A percentile compares a stretch with the other conserved stretches of the same genome.
These are phyloP conservation scores for Hanseniaspora vineae DNA, from an alignment of 805 yeast genomes.

Conservation along the genomic window DNA sequence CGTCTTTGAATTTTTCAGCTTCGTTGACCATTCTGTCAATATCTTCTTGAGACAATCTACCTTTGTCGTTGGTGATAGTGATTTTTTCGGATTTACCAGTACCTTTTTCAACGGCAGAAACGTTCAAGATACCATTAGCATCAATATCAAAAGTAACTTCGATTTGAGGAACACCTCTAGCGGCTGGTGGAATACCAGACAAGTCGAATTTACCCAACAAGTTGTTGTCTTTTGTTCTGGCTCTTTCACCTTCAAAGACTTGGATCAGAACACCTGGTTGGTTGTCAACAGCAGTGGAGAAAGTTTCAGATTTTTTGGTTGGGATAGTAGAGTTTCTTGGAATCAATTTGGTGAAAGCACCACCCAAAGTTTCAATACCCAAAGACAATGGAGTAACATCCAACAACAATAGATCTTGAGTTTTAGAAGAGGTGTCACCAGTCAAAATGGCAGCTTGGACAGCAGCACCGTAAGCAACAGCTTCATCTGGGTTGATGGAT, in stretches of 20 bases:
- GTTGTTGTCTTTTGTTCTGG: constrained; percentile 93
- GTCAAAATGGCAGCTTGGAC: constrained; percentile 96
- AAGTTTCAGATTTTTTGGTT: constrained; percentile 94
- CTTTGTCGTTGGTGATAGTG: constrained; percentile 97
- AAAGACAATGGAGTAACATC: constrained; percentile 98
- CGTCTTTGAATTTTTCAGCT: constrained; percentile 96
- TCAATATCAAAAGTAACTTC: constrained; percentile 96
- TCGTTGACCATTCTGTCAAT: constrained; percentile 96
- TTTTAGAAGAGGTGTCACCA: constrained; percentile 95
- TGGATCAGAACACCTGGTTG: constrained; percentile 99
- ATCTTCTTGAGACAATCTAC: constrained; percentile 96
- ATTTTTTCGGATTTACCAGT: constrained; percentile 96
- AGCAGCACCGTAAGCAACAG: constrained; percentile 99
- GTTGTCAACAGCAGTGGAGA: constrained; percentile 97
- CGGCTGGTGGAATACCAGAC: constrained; percentile 95
- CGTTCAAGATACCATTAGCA: constrained; percentile 96
- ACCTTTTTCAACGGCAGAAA: constrained; percentile 95
- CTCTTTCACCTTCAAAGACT: constrained; percentile 98
- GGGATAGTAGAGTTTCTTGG: constrained; percentile 99
- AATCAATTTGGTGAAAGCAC: constrained; percentile 97
- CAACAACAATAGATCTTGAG: constrained; percentile 89
- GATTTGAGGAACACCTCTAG: constrained; percentile 97
- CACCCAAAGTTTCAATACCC: constrained; percentile 99
- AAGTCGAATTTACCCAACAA: constrained; percentile 94
- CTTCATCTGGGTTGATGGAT: constrained; percentile 98